Conservation (phyloP, 2,329 filamentous ascomycete genomes). For the Fusarium proliferatum region DNA sequence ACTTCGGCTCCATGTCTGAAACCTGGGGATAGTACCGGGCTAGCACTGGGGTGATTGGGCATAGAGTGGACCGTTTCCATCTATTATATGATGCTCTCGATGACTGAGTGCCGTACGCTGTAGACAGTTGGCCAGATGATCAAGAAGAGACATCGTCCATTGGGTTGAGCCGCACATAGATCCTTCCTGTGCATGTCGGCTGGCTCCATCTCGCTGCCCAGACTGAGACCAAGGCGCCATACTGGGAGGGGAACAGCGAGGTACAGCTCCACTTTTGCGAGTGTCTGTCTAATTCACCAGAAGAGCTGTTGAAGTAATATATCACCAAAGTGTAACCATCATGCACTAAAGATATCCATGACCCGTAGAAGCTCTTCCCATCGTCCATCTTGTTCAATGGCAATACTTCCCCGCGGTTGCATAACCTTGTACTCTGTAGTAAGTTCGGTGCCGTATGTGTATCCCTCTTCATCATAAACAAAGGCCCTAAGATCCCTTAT, state of each 20-base stretch:
- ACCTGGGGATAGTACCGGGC: background rate
- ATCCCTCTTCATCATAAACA: background rate
- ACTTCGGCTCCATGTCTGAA: background rate
- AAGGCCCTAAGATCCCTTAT: background rate
- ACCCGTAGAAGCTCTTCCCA: constrained; percentile 16
- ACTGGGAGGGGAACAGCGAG: fast-evolving
- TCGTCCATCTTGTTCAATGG: background rate
- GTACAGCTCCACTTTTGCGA: fast-evolving
- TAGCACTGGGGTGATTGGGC: background rate
- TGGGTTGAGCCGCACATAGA: background rate
- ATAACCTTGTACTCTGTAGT: constrained; percentile 10
- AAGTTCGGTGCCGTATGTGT: background rate
- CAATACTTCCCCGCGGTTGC: constrained; percentile 1
- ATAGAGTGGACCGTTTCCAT: too few species aligned
- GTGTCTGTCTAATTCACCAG: background rate
- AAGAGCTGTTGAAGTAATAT: background rate
- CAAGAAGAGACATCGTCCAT: background rate
- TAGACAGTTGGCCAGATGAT: fast-evolving
- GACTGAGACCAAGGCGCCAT: background rate
- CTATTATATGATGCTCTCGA: background rate
- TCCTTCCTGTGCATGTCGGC: fast-evolving
- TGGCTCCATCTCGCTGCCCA: background rate
- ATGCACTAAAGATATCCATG: constrained; percentile 10
- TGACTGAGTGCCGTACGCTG: fast-evolving
- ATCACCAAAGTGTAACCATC: fast-evolving